These are phyloP conservation scores for Spencermartinsiella ligniputridi DNA, from an alignment of 1,139 yeast genomes.

Conservation along the genomic window DNA sequence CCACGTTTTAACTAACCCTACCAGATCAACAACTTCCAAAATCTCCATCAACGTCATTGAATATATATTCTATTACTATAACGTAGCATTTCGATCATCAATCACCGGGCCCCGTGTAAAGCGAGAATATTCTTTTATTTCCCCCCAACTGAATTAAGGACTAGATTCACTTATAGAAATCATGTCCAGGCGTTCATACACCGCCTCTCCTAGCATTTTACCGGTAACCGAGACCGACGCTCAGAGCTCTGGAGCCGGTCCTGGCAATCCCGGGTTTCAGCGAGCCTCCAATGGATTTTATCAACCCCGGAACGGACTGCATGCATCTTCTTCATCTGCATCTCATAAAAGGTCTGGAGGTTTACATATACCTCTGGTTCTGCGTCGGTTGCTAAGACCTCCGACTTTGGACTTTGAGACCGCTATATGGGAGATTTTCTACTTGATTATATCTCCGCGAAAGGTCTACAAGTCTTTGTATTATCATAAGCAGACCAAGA, in stretches of 20 bases:
- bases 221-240: constrained; percentile 10
- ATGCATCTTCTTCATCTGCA: not conserved
- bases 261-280: not conserved
- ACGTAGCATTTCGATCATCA: too few relatives aligned
- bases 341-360: not conserved
- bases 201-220: constrained; percentile 11
- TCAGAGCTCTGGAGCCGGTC: not conserved
- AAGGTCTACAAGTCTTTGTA: constrained; percentile 79
- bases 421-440: constrained; percentile 85
- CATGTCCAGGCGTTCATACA: constrained; percentile 13
- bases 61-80: too few relatives aligned
- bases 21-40: not conserved
- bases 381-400: constrained; percentile 57
- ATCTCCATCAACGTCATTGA: too few relatives aligned
- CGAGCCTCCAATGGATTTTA: not conserved
- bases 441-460: constrained; percentile 68
- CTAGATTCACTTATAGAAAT: too few relatives aligned
- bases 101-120: too few relatives aligned
- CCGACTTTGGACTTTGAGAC: constrained; percentile 86
- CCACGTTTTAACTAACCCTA: too few relatives aligned
- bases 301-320: not conserved
- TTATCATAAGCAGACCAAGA: constrained; percentile 68
- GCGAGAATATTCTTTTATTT: too few relatives aligned
- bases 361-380: constrained; percentile 29
- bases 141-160: not conserved